Conservation (phyloP, 805 yeast species). For the Monosporozyma siamensis region DNA sequence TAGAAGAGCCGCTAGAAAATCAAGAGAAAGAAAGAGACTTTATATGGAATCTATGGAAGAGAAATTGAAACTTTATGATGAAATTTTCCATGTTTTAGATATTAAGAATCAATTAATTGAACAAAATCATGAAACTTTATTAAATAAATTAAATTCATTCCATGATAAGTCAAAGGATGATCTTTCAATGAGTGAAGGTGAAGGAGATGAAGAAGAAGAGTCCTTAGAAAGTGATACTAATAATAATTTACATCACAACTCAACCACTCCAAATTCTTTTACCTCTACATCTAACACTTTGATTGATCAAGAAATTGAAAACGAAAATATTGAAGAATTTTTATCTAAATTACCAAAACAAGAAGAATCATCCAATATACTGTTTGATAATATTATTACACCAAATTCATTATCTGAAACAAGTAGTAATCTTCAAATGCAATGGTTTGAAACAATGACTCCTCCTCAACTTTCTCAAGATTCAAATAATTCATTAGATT, state of each 20-base stretch:
- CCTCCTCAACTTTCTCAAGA: background rate
- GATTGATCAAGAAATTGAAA: background rate
- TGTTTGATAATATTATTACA: background rate
- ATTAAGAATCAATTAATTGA: slow-evolving; percentile 6
- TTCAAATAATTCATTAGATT: background rate
- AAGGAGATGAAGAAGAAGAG: background rate
- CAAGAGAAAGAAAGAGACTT: slow-evolving; percentile 90
- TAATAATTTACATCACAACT: background rate
- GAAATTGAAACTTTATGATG: slow-evolving; percentile 28
- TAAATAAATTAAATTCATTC: slow-evolving; percentile 2
- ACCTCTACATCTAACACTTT: background rate
- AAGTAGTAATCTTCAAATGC: slow-evolving; percentile 3
- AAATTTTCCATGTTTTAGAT: slow-evolving; percentile 16
- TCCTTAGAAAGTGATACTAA: background rate
- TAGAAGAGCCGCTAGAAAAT: slow-evolving; percentile 95
- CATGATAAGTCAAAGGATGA: slow-evolving; percentile 3
- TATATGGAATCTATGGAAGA: slow-evolving; percentile 80
- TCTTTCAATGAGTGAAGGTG: slow-evolving; percentile 1
- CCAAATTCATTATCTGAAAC: background rate
- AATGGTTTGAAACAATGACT: slow-evolving; percentile 3
- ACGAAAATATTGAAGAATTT: background rate
- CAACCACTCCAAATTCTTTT: background rate
- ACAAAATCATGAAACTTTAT: background rate
- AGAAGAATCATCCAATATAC: too few species aligned
- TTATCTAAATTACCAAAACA: slow-evolving; percentile 1